Conservation (phyloP, 2,329 filamentous ascomycete genomes). For the Emergomyces orientalis region DNA sequence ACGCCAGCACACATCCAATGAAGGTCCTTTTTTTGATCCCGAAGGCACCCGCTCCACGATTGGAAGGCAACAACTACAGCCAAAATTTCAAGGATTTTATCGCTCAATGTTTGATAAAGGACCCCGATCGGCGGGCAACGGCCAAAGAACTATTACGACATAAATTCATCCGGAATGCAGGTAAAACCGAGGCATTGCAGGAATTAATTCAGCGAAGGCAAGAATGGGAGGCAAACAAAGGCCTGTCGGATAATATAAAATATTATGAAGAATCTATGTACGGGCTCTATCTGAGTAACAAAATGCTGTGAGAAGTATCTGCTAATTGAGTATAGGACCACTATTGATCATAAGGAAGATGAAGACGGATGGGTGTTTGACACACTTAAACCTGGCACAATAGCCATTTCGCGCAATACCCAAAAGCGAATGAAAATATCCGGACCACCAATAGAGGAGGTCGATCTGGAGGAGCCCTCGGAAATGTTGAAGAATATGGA, state of each 20-base stretch:
- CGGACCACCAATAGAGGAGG: constrained; percentile 28
- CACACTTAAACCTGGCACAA: constrained; percentile 66
- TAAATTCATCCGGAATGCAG: constrained; percentile 76
- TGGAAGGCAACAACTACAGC: constrained; percentile 74
- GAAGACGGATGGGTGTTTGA: constrained; percentile 93
- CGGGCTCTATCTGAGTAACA: constrained; percentile 18
- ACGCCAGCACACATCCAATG: constrained; percentile 81
- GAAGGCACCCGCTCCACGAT: constrained; percentile 71
- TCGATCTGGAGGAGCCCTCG: constrained; percentile 30
- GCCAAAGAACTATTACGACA: constrained; percentile 83
- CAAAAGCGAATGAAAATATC: constrained; percentile 39
- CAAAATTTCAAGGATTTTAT: constrained; percentile 93
- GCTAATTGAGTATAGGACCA: constrained; percentile 41
- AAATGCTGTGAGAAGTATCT: neutral
- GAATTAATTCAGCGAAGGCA: constrained; percentile 75
- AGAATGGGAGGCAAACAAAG: constrained; percentile 67
- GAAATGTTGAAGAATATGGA: constrained; percentile 33
- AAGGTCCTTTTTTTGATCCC: constrained; percentile 88
- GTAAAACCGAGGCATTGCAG: constrained; percentile 77
- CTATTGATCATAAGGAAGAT: constrained; percentile 52
- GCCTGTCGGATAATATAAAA: constrained; percentile 59
- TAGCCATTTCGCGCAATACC: constrained; percentile 48
- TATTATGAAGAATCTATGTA: constrained; percentile 90
- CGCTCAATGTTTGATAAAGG: constrained; percentile 80
- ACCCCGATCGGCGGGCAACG: constrained; percentile 71